These are phyloP conservation scores for Agarophyton chilense DNA, from an alignment of 23 red algal species.

Conservation along the genomic window DNA sequence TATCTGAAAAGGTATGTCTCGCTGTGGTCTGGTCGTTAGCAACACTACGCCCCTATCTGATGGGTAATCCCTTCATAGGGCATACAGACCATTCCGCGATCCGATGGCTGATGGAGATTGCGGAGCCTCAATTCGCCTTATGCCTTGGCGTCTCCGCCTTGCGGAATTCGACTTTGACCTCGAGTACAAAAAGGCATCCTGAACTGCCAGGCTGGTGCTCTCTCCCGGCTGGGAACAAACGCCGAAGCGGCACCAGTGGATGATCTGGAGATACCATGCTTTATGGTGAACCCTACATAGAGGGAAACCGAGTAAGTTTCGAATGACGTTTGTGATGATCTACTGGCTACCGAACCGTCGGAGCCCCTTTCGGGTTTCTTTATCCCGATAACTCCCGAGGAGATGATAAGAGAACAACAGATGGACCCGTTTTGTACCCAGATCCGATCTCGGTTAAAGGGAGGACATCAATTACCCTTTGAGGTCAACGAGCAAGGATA, in stretches of 20 bases:
- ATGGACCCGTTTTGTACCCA: too few species aligned
- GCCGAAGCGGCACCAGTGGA: not conserved
- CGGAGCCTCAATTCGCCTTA: not conserved
- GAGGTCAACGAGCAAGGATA: too few species aligned
- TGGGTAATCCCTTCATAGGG: not conserved
- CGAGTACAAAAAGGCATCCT: not conserved
- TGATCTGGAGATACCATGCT: not conserved
- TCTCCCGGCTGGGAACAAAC: not conserved
- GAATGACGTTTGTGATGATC: not conserved
- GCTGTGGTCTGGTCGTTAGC: too few species aligned
- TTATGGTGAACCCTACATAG: too few species aligned
- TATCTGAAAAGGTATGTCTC: not conserved
- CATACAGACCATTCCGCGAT: constrained; percentile 15
- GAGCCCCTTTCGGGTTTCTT: too few species aligned
- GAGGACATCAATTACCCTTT: too few species aligned
- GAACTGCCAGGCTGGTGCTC: not conserved
- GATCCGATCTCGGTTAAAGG: too few species aligned
- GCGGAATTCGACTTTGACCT: not conserved
- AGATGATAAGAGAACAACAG: too few species aligned
- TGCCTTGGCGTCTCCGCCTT: not conserved
- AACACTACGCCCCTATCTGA: too few species aligned
- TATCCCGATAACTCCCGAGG: too few species aligned
- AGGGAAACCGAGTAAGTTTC: too few species aligned
- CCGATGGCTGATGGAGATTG: constrained; percentile 8
- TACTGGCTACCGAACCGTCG: too few species aligned